phyloP scores from a whole-genome alignment of 2,329 filamentous ascomycete species.

The Trichothecium sympodiale region DNA sequence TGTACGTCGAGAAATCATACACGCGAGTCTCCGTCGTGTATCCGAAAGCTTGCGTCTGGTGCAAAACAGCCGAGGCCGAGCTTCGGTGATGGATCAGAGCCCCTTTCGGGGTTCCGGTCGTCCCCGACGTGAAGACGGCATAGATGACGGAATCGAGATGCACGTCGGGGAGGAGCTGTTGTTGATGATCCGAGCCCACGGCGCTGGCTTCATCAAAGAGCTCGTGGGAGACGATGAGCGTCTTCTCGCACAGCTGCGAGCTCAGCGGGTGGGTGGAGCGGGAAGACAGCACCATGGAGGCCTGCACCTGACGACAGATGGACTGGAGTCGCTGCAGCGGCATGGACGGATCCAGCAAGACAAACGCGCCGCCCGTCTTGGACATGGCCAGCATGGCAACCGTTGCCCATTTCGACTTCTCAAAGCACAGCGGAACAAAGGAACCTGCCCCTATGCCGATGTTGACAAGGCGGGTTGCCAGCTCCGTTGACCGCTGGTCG shows the following conservation, averaged over 20 bases:
- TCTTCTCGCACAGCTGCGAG: background rate
- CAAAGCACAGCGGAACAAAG: conserved; percentile 10
- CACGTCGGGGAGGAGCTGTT: background rate
- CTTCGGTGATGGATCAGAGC: conserved; percentile 9
- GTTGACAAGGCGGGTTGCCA: conserved; percentile 6
- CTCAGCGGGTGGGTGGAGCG: conserved; percentile 4
- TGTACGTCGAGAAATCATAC: conserved; percentile 9
- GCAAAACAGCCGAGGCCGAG: conserved; percentile 4
- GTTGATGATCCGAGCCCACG: background rate
- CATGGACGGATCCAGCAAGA: conserved; percentile 8
- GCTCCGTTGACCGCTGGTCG: conserved; percentile 2
- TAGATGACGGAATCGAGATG: conserved; percentile 5
- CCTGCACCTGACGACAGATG: conserved; percentile 1
- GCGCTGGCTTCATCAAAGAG: background rate
- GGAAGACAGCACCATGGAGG: conserved; percentile 6
- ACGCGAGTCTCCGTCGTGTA: background rate
- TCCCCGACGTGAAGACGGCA: conserved; percentile 13
- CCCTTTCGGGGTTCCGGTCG: conserved; percentile 13
- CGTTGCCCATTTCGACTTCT: conserved; percentile 12
- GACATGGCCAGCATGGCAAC: conserved; percentile 14
- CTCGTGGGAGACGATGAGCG: no score
- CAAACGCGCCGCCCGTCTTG: conserved; percentile 14
- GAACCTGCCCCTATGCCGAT: conserved; percentile 3
- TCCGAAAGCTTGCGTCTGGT: background rate
- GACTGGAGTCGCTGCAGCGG: conserved; percentile 3